Conservation (phyloP, 1,139 yeast genomes). For the Starmera stellimalicola region DNA sequence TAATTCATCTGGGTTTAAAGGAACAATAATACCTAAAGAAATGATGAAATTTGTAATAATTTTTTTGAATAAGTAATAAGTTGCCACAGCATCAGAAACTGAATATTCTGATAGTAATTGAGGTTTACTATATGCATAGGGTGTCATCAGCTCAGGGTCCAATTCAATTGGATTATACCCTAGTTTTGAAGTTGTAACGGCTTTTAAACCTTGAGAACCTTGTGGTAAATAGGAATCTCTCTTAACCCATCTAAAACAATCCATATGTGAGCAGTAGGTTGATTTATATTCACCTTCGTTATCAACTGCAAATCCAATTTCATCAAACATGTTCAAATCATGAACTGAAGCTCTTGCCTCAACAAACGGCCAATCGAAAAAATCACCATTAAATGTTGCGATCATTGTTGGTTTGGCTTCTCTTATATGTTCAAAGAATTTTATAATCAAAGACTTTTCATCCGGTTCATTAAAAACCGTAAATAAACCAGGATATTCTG, state of each 20-base stretch:
- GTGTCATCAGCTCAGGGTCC: constrained; percentile 97
- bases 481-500: constrained; percentile 88
- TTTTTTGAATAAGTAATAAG: constrained; percentile 90
- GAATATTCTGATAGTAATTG: constrained; percentile 92
- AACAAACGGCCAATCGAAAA: constrained; percentile 98
- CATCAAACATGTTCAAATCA: constrained; percentile 83
- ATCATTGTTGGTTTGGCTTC: constrained; percentile 90
- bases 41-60: constrained; percentile 97
- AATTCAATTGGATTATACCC: constrained; percentile 96
- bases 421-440: constrained; percentile 85
- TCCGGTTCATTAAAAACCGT: constrained; percentile 85
- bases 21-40: constrained; percentile 91
- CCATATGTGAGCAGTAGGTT: constrained; percentile 92
- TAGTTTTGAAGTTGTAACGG: constrained; percentile 90
- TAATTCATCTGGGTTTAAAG: constrained; percentile 94
- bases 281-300: constrained; percentile 90
- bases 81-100: constrained; percentile 98
- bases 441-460: constrained; percentile 62
- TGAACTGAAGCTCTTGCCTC: constrained; percentile 79
- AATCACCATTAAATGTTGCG: constrained; percentile 97
- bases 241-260: constrained; percentile 97
- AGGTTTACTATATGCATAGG: constrained; percentile 91
- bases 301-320: constrained; percentile 90
- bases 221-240: constrained; percentile 96
- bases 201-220: constrained; percentile 97